Conservation (phyloP, 225 moss, liverwort and hornwort genomes). For the Physcomitrellopsis africana region DNA sequence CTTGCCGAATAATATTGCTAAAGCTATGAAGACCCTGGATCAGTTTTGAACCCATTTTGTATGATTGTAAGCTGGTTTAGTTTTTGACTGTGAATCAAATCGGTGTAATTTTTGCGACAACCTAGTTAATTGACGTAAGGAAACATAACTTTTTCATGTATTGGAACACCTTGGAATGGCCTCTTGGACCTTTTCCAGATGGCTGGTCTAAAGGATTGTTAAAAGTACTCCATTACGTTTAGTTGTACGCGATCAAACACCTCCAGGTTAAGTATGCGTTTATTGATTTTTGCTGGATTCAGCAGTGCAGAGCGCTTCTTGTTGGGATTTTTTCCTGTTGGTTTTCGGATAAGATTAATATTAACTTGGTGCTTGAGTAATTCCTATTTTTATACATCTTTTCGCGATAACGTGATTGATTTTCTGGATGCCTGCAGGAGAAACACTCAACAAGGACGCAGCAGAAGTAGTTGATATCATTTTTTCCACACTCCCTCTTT, state of each 20-base stretch:
- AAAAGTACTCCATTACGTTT: not conserved
- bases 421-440: constrained; percentile 40
- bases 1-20: not conserved
- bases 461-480: constrained; percentile 51
- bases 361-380: constrained; percentile 12
- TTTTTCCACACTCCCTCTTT: constrained; percentile 55
- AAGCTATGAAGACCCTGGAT: not conserved
- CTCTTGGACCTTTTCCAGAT: not conserved
- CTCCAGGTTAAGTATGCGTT: not conserved
- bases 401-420: not conserved
- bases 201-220: not conserved
- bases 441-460: constrained; percentile 32
- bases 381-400: constrained; percentile 7
- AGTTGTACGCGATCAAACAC: not conserved
- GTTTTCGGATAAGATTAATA: not conserved
- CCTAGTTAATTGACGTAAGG: not conserved
- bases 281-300: not conserved
- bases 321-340: not conserved
- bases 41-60: not conserved
- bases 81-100: not conserved
- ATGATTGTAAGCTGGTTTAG: constrained; percentile 8
- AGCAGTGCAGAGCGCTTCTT: not conserved
- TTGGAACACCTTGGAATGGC: not conserved
- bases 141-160: constrained; percentile 5
- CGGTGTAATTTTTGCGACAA: not conserved